Base-by-base conservation (phyloP, 139 green algal genomes). In the Chlorella vulgaris region DNA sequence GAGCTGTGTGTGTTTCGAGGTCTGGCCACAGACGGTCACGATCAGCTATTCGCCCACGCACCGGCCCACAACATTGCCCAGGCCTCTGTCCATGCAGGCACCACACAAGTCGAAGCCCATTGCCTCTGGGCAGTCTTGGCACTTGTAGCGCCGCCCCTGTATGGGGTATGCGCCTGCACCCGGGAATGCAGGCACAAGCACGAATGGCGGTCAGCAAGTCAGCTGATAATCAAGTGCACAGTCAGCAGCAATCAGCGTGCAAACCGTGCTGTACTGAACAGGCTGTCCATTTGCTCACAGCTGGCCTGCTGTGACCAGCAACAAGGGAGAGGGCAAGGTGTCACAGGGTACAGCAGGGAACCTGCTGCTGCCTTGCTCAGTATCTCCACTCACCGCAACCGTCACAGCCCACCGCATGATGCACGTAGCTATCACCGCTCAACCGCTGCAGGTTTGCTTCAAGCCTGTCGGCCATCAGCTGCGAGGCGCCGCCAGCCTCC, bases 101-200 rank as follows among this genome's bases (percentile, higher is more conserved):
- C 60, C 83, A 63, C 88, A 91, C 33, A 91, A 50, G 78, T 91
- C 88, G 42, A 89, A 91, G 31, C 88, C 88, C 13, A 91, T 74
- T 8, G 63, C 50, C 28, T 81, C 80, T 1, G 74, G 80, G 63
- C 84, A 88, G 73, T 88, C 80, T 50, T 26, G 29, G 73, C 84
- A 88, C 42, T 78, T 62, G 43, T 75, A 87, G 39, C 88, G 79
- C 28, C 65, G 63, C 4, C 87, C 87, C 58, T 63, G 60, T 39
- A 91, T 88, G 18, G 87, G 87, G 65, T 88, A 90, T n/a, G 70
- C 39, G 26, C 84, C 75, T 81, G 75, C 55, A 60, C 33, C 36
- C 18, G 18, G 22, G 10, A 2, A 21, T 26, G 31, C 15, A 47
- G 19, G 47, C 1, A 42, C 19, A 26, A 61, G 28, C 3, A 28